Percentiles rank a stretch among this genome's conserved stretches.
Conservation (phyloP, 345 rosid genomes). For the Citrus mangshanensis region DNA sequence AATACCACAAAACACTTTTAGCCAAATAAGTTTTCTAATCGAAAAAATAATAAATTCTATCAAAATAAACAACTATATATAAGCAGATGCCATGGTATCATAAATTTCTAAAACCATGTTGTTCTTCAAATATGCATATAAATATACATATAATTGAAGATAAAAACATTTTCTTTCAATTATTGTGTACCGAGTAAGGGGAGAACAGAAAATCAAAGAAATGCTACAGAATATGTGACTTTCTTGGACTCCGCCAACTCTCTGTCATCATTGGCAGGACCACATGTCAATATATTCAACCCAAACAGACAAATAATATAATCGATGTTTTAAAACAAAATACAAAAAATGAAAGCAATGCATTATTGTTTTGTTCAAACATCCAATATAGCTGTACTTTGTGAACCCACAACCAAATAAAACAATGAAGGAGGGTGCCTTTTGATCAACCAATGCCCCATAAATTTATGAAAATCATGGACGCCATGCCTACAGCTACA, state of each 20-base stretch:
- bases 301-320: background rate
- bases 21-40: too few relatives aligned
- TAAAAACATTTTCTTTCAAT: too few relatives aligned
- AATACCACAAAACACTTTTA: too few relatives aligned
- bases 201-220: background rate
- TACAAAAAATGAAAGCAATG: background rate
- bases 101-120: too few relatives aligned
- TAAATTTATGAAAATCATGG: constrained; percentile 20
- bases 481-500: constrained; percentile 17
- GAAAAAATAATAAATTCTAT: too few relatives aligned
- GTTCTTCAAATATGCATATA: too few relatives aligned
- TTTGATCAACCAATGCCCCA: constrained; percentile 8
- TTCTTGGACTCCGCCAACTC: background rate
- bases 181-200: background rate
- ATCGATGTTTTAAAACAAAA: background rate
- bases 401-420: constrained; percentile 18
- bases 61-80: too few relatives aligned
- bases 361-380: background rate
- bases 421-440: constrained; percentile 14
- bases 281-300: background rate
- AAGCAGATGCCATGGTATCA: too few relatives aligned
- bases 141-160: too few relatives aligned
- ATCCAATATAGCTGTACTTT: constrained; percentile 20
- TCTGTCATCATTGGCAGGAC: background rate
- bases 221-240: background rate